These are phyloP conservation scores for Tetratostichococcus sp. DNA, from an alignment of 139 green algal species.

Conservation along the genomic window DNA sequence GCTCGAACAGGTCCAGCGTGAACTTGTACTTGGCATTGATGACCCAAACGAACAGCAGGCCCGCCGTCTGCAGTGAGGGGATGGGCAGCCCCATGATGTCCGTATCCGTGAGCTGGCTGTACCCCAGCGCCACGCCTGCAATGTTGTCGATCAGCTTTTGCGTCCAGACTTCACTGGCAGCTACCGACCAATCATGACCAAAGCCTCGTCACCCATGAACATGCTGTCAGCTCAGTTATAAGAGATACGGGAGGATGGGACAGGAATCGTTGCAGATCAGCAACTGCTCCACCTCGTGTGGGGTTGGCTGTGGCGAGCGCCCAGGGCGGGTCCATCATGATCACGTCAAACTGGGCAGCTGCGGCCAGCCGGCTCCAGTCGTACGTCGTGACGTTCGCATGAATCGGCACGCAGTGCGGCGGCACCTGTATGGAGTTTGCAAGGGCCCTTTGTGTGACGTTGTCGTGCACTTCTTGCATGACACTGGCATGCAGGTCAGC, in stretches of 20 bases:
- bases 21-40: slow-evolving; percentile 96
- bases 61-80: slow-evolving; percentile 64
- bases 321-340: slow-evolving; percentile 97
- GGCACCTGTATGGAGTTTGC: too few species aligned
- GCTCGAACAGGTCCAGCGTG: slow-evolving; percentile 82
- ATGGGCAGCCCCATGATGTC: slow-evolving; percentile 81
- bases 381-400: slow-evolving; percentile 87
- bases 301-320: slow-evolving; percentile 92
- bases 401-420: slow-evolving; percentile 83
- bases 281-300: slow-evolving; percentile 49
- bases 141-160: background rate
- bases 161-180: too few species aligned
- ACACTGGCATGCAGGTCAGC: too few species aligned
- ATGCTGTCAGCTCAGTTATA: too few species aligned
- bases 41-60: slow-evolving; percentile 91
- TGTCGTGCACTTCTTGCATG: too few species aligned
- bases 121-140: slow-evolving; percentile 76
- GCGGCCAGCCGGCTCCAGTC: slow-evolving; percentile 67
- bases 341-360: slow-evolving; percentile 55
- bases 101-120: slow-evolving; percentile 81
- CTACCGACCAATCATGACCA: too few species aligned
- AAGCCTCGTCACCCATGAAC: too few species aligned
- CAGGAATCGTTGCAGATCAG: background rate
- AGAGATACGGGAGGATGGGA: too few species aligned
- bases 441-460: too few species aligned